These are phyloP conservation scores for Alternaria solani DNA, from an alignment of 2,329 filamentous ascomycete species.

Conservation along the genomic window DNA sequence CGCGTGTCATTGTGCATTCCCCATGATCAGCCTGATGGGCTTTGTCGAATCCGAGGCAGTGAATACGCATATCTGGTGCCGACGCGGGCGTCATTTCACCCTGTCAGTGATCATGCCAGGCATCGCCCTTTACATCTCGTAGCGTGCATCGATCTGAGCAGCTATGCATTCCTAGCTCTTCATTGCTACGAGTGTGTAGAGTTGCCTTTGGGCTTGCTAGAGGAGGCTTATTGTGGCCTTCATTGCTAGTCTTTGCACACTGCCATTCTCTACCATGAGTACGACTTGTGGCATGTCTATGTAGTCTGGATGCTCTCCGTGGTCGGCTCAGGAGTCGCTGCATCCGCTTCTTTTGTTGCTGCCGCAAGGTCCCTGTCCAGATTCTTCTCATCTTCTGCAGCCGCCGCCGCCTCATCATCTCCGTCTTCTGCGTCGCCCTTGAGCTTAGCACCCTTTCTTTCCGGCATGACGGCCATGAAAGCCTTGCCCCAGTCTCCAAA, in stretches of 20 bases:
- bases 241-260: neutral
- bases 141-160: neutral
- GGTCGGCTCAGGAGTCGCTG: neutral
- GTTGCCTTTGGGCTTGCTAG: too few relatives aligned
- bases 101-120: neutral
- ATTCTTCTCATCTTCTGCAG: conserved; percentile 11
- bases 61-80: neutral
- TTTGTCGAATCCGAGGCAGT: neutral
- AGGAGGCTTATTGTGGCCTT: neutral
- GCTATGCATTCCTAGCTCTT: neutral
- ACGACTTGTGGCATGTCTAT: neutral
- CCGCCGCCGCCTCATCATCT: conserved; percentile 22
- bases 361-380: conserved; percentile 11
- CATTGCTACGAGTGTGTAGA: neutral
- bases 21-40: neutral
- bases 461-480: conserved; percentile 87
- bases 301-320: conserved; percentile 3
- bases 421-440: conserved; percentile 50
- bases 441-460: conserved; percentile 82
- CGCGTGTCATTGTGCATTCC: neutral
- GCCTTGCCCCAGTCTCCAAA: conserved; percentile 89
- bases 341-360: conserved; percentile 11
- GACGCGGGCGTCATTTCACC: neutral
- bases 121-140: neutral
- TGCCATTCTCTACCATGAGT: neutral